A percentile compares a stretch with the other conserved stretches of the same genome.
Conservation (phyloP, 768 basidiomycete genomes). For the Coprinopsis marcescibilis region DNA sequence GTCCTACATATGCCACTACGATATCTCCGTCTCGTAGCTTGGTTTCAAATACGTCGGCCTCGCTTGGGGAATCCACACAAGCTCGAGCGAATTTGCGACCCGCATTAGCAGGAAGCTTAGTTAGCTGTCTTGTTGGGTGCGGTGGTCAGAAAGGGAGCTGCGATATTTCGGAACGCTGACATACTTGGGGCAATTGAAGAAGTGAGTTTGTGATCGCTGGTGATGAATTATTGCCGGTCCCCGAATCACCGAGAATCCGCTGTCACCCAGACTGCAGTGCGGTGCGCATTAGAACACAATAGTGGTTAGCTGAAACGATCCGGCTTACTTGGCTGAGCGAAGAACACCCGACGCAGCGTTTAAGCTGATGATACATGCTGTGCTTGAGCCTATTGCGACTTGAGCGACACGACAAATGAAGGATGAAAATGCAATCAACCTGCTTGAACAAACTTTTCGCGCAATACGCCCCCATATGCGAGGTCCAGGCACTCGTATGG, state of each 20-base stretch:
- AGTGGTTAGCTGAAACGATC: slow-evolving; percentile 18
- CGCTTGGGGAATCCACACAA: slow-evolving; percentile 46
- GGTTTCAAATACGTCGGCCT: slow-evolving; percentile 38
- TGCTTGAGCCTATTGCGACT: slow-evolving; percentile 63
- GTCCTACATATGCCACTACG: slow-evolving; percentile 41
- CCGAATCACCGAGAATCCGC: slow-evolving; percentile 68
- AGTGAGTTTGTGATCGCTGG: slow-evolving; percentile 45
- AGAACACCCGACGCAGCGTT: slow-evolving; percentile 71
- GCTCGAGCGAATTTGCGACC: slow-evolving; percentile 41
- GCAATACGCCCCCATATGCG: slow-evolving; percentile 65
- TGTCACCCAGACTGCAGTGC: slow-evolving; percentile 70
- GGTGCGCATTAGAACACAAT: slow-evolving; percentile 7
- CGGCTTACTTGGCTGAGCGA: slow-evolving; percentile 65
- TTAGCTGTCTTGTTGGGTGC: slow-evolving; percentile 37
- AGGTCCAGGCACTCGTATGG: slow-evolving; percentile 67
- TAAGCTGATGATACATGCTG: slow-evolving; percentile 69
- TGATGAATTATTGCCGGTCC: slow-evolving; percentile 57
- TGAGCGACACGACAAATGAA: neutral
- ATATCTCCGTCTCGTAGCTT: slow-evolving; percentile 48
- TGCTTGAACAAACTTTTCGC: slow-evolving; percentile 62
- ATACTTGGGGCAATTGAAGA: slow-evolving; percentile 53
- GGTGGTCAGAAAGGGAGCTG: slow-evolving; percentile 6
- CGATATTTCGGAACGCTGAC: slow-evolving; percentile 12
- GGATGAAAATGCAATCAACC: slow-evolving; percentile 38
- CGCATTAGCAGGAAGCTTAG: slow-evolving; percentile 43